Evolutionary conservation across 345 rosid species (phyloP), one percentile per base, ranked within the genome.

Genomic region (Toxicodendron radicans): DNA sequence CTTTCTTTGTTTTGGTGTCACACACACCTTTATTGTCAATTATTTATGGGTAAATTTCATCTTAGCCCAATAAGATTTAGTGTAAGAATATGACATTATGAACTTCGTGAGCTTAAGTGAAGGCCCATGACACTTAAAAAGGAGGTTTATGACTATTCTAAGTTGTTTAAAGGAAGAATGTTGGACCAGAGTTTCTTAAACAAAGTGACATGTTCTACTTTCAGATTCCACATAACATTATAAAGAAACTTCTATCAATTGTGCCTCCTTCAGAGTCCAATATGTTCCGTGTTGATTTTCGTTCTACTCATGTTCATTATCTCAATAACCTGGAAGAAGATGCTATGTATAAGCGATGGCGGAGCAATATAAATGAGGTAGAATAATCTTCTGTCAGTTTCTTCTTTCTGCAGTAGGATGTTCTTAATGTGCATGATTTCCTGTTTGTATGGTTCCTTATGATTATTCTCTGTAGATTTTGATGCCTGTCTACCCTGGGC

Each of bases 401-500:
- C 68, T 75, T 23, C 68, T 27, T 64, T 68, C 10, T 35, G 63
- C 66, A 35, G 16, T 75, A 72, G 53, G 58, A 52, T 86, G 72
- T 10, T 63, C 51, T n/a, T 18, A 10, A 32, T 45, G 41, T 71
- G 6, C 57, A 30, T 17, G 58, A 60, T 74, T 68, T 66, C 71
- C 48, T 49, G 35, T 51, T 64, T 20, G 70, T 76, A 64, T 64
- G 48, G 62, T 73, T 64, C 66, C 75, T 78, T 21, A 77, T 60
- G 16, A n/a, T 45, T 80, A 53, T 75, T 73, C 66, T 80, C 17
- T 87, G 83, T 71, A 95, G 98, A 88, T 95, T 83, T 90, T 93
- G 84, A 91, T 91, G 98, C 99, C 99, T 57, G 97, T 90, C 68
- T 95, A 88, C 87, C 97, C 97, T 68, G 98, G 98, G 64, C 98